Percentiles rank a stretch among this genome's conserved stretches.
Evolutionary conservation across 1,139 yeast species (phyloP).

Genomic region (Lodderomyces elongisporus): DNA sequence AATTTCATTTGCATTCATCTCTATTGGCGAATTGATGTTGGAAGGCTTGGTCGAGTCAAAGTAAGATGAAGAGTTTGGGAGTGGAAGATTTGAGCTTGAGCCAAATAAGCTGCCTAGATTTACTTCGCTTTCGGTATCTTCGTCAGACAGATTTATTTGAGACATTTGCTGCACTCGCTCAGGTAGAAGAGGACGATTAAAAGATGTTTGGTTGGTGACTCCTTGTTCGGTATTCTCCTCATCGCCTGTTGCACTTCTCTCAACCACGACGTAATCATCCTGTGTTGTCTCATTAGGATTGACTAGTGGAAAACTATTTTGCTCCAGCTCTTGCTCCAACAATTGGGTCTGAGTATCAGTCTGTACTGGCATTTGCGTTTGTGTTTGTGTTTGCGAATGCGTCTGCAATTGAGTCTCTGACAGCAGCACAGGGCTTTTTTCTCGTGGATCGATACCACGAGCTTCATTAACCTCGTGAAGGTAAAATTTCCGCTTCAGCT

Average conservation of each 20-base stretch:
- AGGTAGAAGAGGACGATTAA: slow-evolving; percentile 8
- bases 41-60: slow-evolving; percentile 21
- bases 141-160: slow-evolving; percentile 14
- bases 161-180: slow-evolving; percentile 5
- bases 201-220: background rate
- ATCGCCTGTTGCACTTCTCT: background rate
- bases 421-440: background rate
- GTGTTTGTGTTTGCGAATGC: too few species aligned
- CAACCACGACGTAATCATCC: background rate
- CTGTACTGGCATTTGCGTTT: too few species aligned
- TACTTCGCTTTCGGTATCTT: slow-evolving; percentile 18
- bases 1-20: slow-evolving; percentile 7
- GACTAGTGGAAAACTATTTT: slow-evolving; percentile 20
- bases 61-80: slow-evolving; percentile 14
- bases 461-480: slow-evolving; percentile 8
- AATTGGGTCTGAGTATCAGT: too few species aligned
- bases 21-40: slow-evolving; percentile 21
- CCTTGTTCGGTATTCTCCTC: background rate
- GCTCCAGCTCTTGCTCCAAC: slow-evolving; percentile 5
- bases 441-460: background rate
- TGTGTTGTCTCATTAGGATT: slow-evolving; percentile 7
- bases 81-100: slow-evolving; percentile 21
- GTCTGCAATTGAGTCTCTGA: background rate
- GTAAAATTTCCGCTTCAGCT: slow-evolving; percentile 26
- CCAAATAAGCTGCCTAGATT: slow-evolving; percentile 26